Conservation (phyloP, 805 yeast genomes). For the Teunomyces tritomae region DNA sequence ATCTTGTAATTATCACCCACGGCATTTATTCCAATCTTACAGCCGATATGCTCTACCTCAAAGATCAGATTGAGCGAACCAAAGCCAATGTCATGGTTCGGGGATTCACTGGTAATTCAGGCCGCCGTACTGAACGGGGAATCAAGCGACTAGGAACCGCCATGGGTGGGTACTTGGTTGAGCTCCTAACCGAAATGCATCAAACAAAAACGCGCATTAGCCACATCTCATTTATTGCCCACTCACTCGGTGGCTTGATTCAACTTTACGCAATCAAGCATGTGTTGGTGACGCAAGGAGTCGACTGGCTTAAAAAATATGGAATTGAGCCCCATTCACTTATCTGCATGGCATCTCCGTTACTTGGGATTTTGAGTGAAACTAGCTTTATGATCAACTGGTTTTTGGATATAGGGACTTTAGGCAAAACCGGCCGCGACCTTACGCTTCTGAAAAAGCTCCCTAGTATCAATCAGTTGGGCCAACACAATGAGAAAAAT, state of each 20-base stretch:
- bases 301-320: constrained; percentile 25
- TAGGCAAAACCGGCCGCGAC: constrained; percentile 47
- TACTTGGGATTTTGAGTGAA: constrained; percentile 42
- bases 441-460: constrained; percentile 35
- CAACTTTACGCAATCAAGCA: constrained; percentile 41
- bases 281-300: constrained; percentile 29
- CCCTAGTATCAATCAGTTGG: constrained; percentile 22
- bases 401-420: constrained; percentile 43
- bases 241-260: constrained; percentile 43
- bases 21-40: constrained; percentile 43
- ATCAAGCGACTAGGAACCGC: constrained; percentile 34
- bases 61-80: constrained; percentile 28
- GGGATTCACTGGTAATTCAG: constrained; percentile 41
- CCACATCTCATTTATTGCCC: constrained; percentile 41
- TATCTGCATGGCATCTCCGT: constrained; percentile 42
- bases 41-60: constrained; percentile 43
- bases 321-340: constrained; percentile 31
- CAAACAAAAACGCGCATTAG: constrained; percentile 16
- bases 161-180: constrained; percentile 27
- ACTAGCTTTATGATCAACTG: constrained; percentile 37
- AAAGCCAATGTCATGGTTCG: constrained; percentile 29
- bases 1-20: constrained; percentile 42
- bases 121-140: constrained; percentile 38
- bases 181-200: constrained; percentile 20
- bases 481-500: constrained; percentile 9